phyloP scores from a whole-genome alignment of 2,329 filamentous ascomycete genomes.

The Ustulina deusta region DNA sequence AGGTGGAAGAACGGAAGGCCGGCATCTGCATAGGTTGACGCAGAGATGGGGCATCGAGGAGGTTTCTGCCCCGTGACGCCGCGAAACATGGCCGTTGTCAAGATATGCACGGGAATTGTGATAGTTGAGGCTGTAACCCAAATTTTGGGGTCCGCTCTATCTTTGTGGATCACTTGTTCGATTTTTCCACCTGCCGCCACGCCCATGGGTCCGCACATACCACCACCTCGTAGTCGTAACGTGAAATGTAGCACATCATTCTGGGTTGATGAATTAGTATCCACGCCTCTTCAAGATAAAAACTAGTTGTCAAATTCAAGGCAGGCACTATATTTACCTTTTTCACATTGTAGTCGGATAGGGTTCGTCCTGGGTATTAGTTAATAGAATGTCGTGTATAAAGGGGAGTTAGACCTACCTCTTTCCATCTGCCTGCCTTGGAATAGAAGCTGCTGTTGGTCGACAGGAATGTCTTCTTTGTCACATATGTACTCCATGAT shows the following conservation, averaged over 20 bases:
- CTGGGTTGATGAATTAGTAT: constrained; percentile 3
- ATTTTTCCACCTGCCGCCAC: constrained; percentile 42
- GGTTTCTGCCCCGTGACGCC: constrained; percentile 52
- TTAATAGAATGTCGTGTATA: not conserved
- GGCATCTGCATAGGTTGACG: constrained; percentile 49
- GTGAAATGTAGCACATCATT: not conserved
- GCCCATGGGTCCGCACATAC: constrained; percentile 25
- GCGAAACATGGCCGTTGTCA: constrained; percentile 53
- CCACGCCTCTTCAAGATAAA: not conserved
- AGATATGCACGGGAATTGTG: constrained; percentile 52
- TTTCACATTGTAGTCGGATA: not conserved
- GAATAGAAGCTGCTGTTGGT: constrained; percentile 4
- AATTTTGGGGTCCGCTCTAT: not conserved
- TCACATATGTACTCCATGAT: not conserved
- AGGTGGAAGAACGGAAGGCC: constrained; percentile 55
- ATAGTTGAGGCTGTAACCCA: constrained; percentile 36
- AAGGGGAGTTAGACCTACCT: not conserved
- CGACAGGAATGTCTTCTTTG: not conserved
- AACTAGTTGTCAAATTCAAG: not conserved
- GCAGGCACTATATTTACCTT: not conserved
- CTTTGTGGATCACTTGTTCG: constrained; percentile 37
- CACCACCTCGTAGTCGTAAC: constrained; percentile 7
- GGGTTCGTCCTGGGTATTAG: not conserved
- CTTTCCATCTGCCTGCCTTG: not conserved
- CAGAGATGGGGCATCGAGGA: constrained; percentile 53